Evolutionary conservation across 1,139 yeast species (phyloP).

Genomic region (Geotrichum histeridarum): DNA sequence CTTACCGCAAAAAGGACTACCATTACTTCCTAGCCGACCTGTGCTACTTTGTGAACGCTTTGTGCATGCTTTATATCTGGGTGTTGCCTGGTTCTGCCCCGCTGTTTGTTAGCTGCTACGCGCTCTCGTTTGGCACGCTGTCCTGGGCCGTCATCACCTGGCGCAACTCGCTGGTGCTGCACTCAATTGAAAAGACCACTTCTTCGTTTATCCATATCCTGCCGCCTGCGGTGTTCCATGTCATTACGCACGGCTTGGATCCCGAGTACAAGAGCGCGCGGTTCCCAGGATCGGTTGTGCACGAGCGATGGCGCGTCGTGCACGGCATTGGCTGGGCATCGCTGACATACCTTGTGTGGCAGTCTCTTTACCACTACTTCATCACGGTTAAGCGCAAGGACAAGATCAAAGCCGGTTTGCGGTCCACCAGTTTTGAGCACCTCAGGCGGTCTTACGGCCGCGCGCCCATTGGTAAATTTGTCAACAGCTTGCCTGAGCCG

Average conservation of each 20-base stretch:
- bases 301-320: conserved; percentile 64
- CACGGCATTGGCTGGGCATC: conserved; percentile 76
- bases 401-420: conserved; percentile 70
- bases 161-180: conserved; percentile 90
- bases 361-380: conserved; percentile 80
- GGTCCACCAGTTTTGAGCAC: conserved; percentile 83
- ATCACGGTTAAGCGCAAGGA: conserved; percentile 76
- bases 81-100: conserved; percentile 65
- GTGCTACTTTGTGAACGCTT: conserved; percentile 81
- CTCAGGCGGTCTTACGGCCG: conserved; percentile 66
- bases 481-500: conserved; percentile 75
- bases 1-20: conserved; percentile 71
- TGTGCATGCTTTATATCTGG: conserved; percentile 75
- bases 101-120: conserved; percentile 75
- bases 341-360: conserved; percentile 88
- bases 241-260: conserved; percentile 75
- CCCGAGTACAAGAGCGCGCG: conserved; percentile 49
- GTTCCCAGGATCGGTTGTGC: conserved; percentile 74
- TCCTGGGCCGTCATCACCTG: conserved; percentile 94
- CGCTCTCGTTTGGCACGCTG: conserved; percentile 81
- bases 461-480: conserved; percentile 66
- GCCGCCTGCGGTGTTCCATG: conserved; percentile 87
- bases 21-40: conserved; percentile 90
- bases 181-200: conserved; percentile 89
- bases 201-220: conserved; percentile 84